phyloP scores from a whole-genome alignment of 441 rosid species.

The Populus hybrid region DNA sequence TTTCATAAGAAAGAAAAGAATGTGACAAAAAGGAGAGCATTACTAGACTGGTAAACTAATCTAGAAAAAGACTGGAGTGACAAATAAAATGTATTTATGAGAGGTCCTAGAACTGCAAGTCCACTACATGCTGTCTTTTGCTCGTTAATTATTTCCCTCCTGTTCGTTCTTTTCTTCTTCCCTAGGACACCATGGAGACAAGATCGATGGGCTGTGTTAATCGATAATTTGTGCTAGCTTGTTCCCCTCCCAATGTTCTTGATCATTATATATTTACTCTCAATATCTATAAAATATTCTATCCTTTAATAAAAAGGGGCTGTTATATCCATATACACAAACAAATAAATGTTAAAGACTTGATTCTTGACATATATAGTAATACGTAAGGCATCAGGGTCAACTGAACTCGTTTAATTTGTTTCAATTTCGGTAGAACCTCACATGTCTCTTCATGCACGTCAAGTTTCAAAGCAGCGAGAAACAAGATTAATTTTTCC shows the following conservation, averaged over 20 bases:
- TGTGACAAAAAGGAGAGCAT: not conserved
- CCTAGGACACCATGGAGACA: conserved; percentile 23
- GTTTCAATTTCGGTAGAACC: not conserved
- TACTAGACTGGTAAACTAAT: not conserved
- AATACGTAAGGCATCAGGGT: too few species aligned
- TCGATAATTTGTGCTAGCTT: conserved; percentile 8
- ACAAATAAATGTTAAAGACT: not conserved
- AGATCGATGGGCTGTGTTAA: conserved; percentile 9
- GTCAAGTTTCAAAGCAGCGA: not conserved
- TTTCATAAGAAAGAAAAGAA: not conserved
- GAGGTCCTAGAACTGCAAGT: not conserved
- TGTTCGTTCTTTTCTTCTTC: conserved; percentile 1
- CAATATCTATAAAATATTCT: not conserved
- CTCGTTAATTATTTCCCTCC: not conserved
- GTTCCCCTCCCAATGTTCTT: conserved; percentile 22
- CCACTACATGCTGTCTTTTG: not conserved
- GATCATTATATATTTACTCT: not conserved
- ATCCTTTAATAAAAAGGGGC: too few species aligned
- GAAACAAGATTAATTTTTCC: not conserved
- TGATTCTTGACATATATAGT: not conserved
- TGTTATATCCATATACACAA: too few species aligned
- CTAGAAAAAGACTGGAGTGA: too few species aligned
- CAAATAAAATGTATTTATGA: not conserved
- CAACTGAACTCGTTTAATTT: too few species aligned
- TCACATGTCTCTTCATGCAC: not conserved